Evolutionary conservation across 2,329 filamentous ascomycete genomes (phyloP), one percentile per base, ranked within the genome.

Genomic region (Ophiostoma sp.): DNA sequence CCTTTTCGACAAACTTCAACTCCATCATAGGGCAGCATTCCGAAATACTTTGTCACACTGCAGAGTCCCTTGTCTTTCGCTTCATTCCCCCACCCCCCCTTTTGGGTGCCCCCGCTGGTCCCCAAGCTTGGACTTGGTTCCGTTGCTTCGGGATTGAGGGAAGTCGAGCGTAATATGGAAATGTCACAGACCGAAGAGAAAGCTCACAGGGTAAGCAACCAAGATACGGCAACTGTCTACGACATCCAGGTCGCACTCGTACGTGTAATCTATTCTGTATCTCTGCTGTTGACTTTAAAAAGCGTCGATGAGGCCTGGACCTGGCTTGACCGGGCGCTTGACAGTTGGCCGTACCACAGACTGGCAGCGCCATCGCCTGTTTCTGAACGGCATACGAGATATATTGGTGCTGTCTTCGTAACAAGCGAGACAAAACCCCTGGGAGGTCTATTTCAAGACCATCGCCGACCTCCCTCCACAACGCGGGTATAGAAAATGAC

Each of bases 101-200:
- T 11, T 48, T 36, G n/a, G 28, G 11, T 33, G 9, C 11, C 25
- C 22, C 25, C 25, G 25, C 17, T 64, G 28, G 39, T 50, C 28
- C 9, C n/a, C 22, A 64, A 52, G 42, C 45, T 52, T 22, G 22
- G 52, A 45, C 33, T 55, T 31, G 12, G 33, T 45, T 70, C 52
- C 69, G 52, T 61, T 59, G 33, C 69, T 61, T 63, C 39, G 52
- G 52, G 36, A 48, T 48, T 57, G 31, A n/a, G n/a, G 33, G 3
- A 33, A 9, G 19, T 33, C 25, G 5, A 33, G 15, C 2, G 28
- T 25, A 61, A 36, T 28, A 42, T 15, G 48, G 66, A n/a, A 15
- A 22, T 36, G 12, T 25, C n/a, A 9, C 7, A 63, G 36, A 33
- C 33, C 59, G 3, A 9, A 1, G 11, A 7, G 22, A 22, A 25